phyloP scores from a whole-genome alignment of 176 grass and related monocot species.

The Guadua angustifolia region DNA sequence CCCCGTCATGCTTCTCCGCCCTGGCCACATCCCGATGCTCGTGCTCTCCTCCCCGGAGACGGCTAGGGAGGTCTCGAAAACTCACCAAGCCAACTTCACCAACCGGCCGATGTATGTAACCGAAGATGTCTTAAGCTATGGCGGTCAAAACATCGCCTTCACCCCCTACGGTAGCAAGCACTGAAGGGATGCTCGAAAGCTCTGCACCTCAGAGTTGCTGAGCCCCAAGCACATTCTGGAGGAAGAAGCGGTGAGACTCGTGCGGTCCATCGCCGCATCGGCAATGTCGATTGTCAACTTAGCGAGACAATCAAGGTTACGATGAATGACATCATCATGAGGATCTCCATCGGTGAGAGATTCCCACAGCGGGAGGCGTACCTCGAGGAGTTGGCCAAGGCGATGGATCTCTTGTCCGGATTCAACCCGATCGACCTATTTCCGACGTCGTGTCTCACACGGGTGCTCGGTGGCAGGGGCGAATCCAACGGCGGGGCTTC shows the following conservation, averaged over 20 bases:
- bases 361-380: conserved; percentile 36
- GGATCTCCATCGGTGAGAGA: conserved; percentile 22
- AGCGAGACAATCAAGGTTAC: background rate
- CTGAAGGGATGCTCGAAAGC: conserved; percentile 50
- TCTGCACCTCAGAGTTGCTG: conserved; percentile 50
- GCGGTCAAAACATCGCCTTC: conserved; percentile 46
- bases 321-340: conserved; percentile 41
- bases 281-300: background rate
- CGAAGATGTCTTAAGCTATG: conserved; percentile 36
- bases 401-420: conserved; percentile 27
- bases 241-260: conserved; percentile 38
- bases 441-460: background rate
- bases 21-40: conserved; percentile 51
- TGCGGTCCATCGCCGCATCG: background rate
- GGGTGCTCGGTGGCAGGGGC: too few species aligned
- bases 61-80: conserved; percentile 52
- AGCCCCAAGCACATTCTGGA: conserved; percentile 45
- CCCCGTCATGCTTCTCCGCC: conserved; percentile 49
- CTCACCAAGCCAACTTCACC: conserved; percentile 53
- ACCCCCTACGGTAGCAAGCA: conserved; percentile 38
- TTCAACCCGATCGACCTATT: conserved; percentile 55
- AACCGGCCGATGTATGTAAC: conserved; percentile 43
- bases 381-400: conserved; percentile 14
- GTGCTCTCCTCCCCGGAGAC: conserved; percentile 58
- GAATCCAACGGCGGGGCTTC: too few species aligned